Base-by-base conservation (phyloP, 78 protist genomes). In the Cavenderia fasciculata region DNA sequence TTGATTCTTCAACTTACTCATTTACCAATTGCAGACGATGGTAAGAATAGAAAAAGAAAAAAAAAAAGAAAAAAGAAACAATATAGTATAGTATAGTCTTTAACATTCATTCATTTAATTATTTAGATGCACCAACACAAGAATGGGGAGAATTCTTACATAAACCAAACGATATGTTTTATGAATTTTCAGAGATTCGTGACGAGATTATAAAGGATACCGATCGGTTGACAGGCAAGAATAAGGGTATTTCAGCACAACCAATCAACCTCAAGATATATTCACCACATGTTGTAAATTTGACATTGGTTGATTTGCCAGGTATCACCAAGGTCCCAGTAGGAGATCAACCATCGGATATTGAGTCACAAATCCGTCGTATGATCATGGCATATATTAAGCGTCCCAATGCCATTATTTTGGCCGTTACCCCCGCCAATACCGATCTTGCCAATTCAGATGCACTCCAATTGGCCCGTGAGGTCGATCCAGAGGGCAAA, bases 341-440 rank as follows among this genome's bases (percentile, higher is more conserved):
- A 19, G 97, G 97, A 2, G 99, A 97, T 88, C 99, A 98, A 89
- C 99, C 98, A 7, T 36, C 66, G 11, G 96, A 97, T 86, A 97
- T 98, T 46, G 99, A 96, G 68, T 18, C 7, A 54, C 95, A 74
- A 43, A 94, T 96, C 59, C 8, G 94, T 0, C 63, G 85, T 25
- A 89, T 97, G 98, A 86, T 94, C 56, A 44, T 94, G 84, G 66
- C 88, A 33, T 98, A 57, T 91, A 96, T 95, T 47, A 40, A 51
- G 57, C 87, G 72, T 31, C 97, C 93, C 33, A 96, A 96, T 90
- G 94, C 97, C 14, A 86, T 98, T 73, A 97, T 98, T 33, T 95
- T 98, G 31, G 99, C 99, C 10, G 98, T 98, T 36, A 82, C 98
- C 16, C 95, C 99, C 5, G 99, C 99, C 69, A 98, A 97, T 69